phyloP scores from a whole-genome alignment of 495 filamentous ascomycete genomes.

The Hyaloscypha finlandica region DNA sequence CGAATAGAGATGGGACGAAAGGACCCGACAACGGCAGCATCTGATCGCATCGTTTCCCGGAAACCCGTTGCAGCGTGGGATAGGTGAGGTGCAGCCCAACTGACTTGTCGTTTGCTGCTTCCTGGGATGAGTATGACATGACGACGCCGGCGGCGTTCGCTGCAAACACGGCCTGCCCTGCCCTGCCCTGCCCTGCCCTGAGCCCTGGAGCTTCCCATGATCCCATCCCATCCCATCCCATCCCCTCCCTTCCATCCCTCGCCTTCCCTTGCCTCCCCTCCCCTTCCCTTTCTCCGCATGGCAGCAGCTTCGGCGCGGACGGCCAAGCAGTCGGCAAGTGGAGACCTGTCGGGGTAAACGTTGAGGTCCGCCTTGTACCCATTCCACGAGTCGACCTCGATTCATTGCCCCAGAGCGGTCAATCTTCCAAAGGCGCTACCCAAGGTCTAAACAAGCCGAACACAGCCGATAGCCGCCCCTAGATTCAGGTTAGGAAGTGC shows the following conservation, averaged over 20 bases:
- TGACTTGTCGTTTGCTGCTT: background rate
- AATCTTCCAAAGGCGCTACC: background rate
- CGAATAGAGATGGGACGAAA: background rate
- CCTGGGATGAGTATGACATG: too few relatives aligned
- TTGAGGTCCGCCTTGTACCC: background rate
- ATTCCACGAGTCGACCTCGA: background rate
- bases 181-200: too few relatives aligned
- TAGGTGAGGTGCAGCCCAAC: background rate
- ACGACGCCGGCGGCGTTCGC: too few relatives aligned
- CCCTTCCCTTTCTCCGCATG: too few relatives aligned
- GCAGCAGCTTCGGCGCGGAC: background rate
- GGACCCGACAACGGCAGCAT: background rate
- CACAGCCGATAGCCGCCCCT: background rate
- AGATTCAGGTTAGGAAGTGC: conserved; percentile 11
- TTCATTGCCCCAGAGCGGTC: background rate
- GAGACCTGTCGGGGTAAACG: background rate
- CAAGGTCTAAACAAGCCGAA: background rate
- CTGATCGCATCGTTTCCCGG: conserved; percentile 2
- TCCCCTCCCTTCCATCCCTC: too few relatives aligned
- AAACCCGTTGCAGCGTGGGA: background rate
- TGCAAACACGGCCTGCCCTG: too few relatives aligned
- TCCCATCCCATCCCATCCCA: too few relatives aligned
- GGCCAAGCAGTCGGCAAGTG: conserved; percentile 2
- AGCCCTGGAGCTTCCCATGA: too few relatives aligned
- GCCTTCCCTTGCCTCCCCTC: too few relatives aligned